Conservation (phyloP, 1,139 yeast genomes). For the Geotrichum carabidarum region DNA sequence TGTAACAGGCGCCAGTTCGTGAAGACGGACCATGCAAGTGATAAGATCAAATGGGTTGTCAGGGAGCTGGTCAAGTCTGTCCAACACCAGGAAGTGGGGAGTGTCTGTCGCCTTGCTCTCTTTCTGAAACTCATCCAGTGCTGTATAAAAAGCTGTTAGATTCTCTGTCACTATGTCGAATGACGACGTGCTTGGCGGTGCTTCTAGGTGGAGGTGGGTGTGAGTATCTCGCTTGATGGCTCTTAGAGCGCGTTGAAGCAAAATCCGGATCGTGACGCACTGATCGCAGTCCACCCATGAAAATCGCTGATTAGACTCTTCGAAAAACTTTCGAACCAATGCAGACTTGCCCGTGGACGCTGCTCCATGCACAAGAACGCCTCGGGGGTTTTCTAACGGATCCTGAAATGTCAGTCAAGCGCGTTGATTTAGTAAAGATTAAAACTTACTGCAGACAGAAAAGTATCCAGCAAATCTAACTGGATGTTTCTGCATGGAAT, state of each 20-base stretch:
- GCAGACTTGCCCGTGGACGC: slow-evolving; percentile 35
- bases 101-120: slow-evolving; percentile 29
- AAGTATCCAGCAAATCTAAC: slow-evolving; percentile 18
- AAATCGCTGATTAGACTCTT: slow-evolving; percentile 17
- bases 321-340: slow-evolving; percentile 26
- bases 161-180: slow-evolving; percentile 42
- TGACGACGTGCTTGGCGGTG: slow-evolving; percentile 6
- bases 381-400: slow-evolving; percentile 27
- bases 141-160: slow-evolving; percentile 45
- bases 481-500: slow-evolving; percentile 19
- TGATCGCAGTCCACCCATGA: slow-evolving; percentile 37
- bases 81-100: slow-evolving; percentile 44
- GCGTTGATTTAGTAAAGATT: background rate
- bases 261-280: slow-evolving; percentile 36
- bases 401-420: slow-evolving; percentile 11
- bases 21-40: slow-evolving; percentile 46
- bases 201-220: background rate
- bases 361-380: slow-evolving; percentile 36
- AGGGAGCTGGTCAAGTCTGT: slow-evolving; percentile 52
- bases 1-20: slow-evolving; percentile 38
- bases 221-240: slow-evolving; percentile 25
- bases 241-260: slow-evolving; percentile 37
- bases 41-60: slow-evolving; percentile 47
- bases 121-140: slow-evolving; percentile 41
- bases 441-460: slow-evolving; percentile 15